These are phyloP conservation scores for Purpureocillium lavendulum DNA, from an alignment of 2,329 filamentous ascomycete genomes.

Conservation along the genomic window DNA sequence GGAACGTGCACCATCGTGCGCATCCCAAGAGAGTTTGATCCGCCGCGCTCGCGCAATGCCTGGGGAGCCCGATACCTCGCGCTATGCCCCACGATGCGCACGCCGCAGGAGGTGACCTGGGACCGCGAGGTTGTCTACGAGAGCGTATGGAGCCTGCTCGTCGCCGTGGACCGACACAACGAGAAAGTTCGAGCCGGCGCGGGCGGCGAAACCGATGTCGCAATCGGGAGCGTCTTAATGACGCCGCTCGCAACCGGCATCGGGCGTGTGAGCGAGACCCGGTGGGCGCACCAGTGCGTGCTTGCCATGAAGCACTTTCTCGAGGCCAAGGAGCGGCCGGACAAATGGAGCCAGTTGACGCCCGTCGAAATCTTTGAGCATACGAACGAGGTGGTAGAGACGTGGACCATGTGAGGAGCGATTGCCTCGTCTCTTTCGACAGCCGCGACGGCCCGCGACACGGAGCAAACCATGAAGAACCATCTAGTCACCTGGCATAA, in stretches of 20 bases:
- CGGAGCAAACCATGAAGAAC: too few species aligned
- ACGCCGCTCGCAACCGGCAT: constrained; percentile 42
- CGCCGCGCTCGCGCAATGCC: constrained; percentile 20
- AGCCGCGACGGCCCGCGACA: too few species aligned
- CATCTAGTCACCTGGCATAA: too few species aligned
- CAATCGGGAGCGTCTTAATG: constrained; percentile 37
- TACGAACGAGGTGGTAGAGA: constrained; percentile 4
- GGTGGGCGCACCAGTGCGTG: constrained; percentile 41
- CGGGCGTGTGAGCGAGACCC: constrained; percentile 33
- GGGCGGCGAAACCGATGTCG: constrained; percentile 6
- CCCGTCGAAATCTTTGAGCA: constrained; percentile 4
- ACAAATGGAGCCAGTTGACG: constrained; percentile 29
- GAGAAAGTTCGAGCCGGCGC: constrained; percentile 10
- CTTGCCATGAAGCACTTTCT: constrained; percentile 43
- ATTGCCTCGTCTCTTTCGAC: too few species aligned
- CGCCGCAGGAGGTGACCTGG: constrained; percentile 34
- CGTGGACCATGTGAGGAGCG: constrained; percentile 4
- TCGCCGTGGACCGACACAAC: constrained; percentile 39
- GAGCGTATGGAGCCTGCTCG: constrained; percentile 43
- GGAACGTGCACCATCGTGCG: constrained; percentile 39
- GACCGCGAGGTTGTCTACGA: constrained; percentile 45
- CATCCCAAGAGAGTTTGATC: constrained; percentile 28
- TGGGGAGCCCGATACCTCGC: constrained; percentile 35
- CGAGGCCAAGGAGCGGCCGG: constrained; percentile 33
- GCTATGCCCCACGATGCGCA: constrained; percentile 45